Evolutionary conservation across 331 rosid genomes (phyloP), one percentile per base, ranked within the genome.

Genomic region (Saraca asoca): DNA sequence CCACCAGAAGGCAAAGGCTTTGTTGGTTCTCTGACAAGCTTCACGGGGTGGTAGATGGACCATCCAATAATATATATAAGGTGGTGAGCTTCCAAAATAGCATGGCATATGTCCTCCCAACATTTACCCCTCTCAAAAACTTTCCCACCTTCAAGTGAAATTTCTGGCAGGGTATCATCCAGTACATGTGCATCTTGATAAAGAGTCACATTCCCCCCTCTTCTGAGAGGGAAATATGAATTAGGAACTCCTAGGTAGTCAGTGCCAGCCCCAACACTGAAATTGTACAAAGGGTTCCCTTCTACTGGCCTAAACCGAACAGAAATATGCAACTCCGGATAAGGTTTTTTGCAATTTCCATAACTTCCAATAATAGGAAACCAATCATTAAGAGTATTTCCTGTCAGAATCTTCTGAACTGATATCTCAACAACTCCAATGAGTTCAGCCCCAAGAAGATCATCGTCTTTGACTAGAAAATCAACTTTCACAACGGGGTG

Each of bases 81-180:
- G 42, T 88, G 87, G 58, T 88, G 91, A 75, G 91, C 91, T 66
- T 88, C 95, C 74, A 88, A 72, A 55, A 88, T 85, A 10, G 95
- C 87, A 58, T 85, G 91, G 52, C 89, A 88, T 18, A 85, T 85
- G 8, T 88, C 95, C 74, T 88, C 95, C 95, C 91, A 88, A 66
- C 95, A 85, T 17, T 69, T 77, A 59, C 44, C 56, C 2, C 83
- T 82, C 18, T 75, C 74, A 70, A 43, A 88, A 2, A 66, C 12
- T 65, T 79, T 75, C 11, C 89, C 95, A 38, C 52, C 87, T 13
- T 79, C 95, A 8, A 85, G 79, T 68, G 34, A 12, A 81, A 88
- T 88, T 14, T 85, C 79, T 14, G 95, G 89, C 24, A 85, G 65
- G 81, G 79, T 69, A 6, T 34, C 79, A 49, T 81, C 69, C 0